Base-by-base conservation (phyloP, 257 asterid species). In the Misopates orontium region DNA sequence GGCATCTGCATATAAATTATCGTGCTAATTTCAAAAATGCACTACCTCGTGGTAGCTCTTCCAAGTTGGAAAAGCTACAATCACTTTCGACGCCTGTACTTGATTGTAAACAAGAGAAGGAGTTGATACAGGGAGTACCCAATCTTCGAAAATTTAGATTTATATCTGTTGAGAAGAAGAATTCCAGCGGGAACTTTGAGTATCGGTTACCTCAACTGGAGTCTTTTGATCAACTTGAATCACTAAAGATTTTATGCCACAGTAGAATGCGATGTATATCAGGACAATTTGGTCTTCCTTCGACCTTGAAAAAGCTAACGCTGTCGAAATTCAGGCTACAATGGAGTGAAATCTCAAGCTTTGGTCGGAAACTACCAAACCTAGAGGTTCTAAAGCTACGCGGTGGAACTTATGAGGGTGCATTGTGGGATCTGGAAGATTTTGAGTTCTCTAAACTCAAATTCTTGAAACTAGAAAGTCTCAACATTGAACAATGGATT, bases 371-470 rank as follows among this genome's bases (percentile, higher is more conserved):
- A 44, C n/a, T 62, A 12, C 60, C 60, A 22, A 31, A 32, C 12
- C 70, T 28, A 15, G 61, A 64, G 60, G 70, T 49, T 51, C 70
- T 64, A 13, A 64, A 64, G 51, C 18, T 64, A 32, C 10, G 15
- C 8, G 2, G 3, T 5, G 19, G 21, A 19, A 6, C 67, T 14
- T 25, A 42, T 22, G 42, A 7, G 0, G 67, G 54, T 5, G 7
- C 36, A 40, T 1, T n/a, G 16, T 55, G 71, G 71, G 63, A 54
- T 11, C 40, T 66, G 63, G 10, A 5, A 44, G 56, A 66, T 52
- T 55, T n/a, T 1, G 71, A 66, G 25, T 66, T 66, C 17, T 24
- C 19, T 11, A 44, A 66, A 2, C 71, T 66, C n/a, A n/a, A n/a
- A n/a, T n/a, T n/a, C n/a, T n/a, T n/a, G n/a, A n/a, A n/a, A n/a